These are phyloP conservation scores for Parasitella parasitica DNA, from an alignment of 371 early-diverging fungal species.

Conservation along the genomic window DNA sequence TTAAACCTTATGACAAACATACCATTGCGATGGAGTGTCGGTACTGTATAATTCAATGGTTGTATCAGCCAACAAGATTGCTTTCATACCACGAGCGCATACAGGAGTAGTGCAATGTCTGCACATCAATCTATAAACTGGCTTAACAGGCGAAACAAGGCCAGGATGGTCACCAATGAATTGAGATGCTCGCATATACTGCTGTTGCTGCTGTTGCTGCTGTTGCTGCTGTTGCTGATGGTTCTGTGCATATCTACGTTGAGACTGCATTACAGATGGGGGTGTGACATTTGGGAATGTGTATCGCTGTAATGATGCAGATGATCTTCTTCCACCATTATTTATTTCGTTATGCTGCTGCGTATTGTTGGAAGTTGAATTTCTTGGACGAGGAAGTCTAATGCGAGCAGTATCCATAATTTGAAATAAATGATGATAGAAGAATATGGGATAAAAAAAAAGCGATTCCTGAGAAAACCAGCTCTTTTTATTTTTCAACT, in stretches of 20 bases:
- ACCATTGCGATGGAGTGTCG: slow-evolving; percentile 83
- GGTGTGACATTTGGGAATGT: slow-evolving; percentile 17
- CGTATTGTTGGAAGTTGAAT: background rate
- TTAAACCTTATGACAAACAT: slow-evolving; percentile 14
- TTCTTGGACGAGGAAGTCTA: slow-evolving; percentile 21
- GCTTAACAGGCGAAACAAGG: slow-evolving; percentile 29
- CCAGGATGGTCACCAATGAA: background rate
- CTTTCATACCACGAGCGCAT: slow-evolving; percentile 85
- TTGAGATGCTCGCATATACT: background rate
- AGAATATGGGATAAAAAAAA: background rate
- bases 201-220: slow-evolving; percentile 5
- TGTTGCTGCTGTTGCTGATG: background rate
- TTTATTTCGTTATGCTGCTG: background rate
- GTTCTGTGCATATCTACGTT: slow-evolving; percentile 7
- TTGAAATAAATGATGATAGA: background rate
- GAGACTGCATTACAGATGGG: slow-evolving; percentile 17
- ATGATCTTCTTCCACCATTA: background rate
- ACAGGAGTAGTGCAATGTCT: slow-evolving; percentile 47
- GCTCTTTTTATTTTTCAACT: background rate
- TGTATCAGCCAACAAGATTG: slow-evolving; percentile 88
- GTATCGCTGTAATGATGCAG: slow-evolving; percentile 5
- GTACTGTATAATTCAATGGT: slow-evolving; percentile 84
- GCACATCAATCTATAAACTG: slow-evolving; percentile 41
- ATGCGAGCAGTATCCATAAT: slow-evolving; percentile 17
- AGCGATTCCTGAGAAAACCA: background rate